Conservation (phyloP, 1,284 basidiomycete species). For the Meira nashicola region DNA sequence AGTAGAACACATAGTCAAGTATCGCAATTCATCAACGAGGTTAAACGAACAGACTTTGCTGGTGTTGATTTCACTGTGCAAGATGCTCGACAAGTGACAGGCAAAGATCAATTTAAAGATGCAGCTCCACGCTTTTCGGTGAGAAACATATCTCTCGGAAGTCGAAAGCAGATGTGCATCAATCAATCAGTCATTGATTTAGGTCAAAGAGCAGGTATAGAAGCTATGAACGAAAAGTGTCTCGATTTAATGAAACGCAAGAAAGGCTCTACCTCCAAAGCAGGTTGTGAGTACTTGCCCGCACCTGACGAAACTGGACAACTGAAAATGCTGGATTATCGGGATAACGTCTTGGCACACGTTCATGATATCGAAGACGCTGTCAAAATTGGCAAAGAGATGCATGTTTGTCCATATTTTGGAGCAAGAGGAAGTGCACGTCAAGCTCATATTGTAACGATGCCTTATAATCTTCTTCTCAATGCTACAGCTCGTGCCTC, state of each 20-base stretch:
- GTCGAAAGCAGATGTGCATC: conserved; percentile 89
- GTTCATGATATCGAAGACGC: conserved; percentile 94
- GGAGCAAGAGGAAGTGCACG: conserved; percentile 78
- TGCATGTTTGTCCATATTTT: conserved; percentile 85
- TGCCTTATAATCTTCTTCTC: conserved; percentile 89
- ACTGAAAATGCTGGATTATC: conserved; percentile 69
- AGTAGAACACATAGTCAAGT: conserved; percentile 94
- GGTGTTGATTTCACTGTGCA: conserved; percentile 17
- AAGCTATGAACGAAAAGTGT: conserved; percentile 88
- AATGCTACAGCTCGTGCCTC: conserved; percentile 79
- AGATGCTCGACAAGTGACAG: conserved; percentile 6
- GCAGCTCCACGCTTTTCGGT: conserved; percentile 15
- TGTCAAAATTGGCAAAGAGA: conserved; percentile 64
- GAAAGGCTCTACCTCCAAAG: conserved; percentile 53
- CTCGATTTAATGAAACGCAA: conserved; percentile 68
- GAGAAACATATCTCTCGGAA: conserved; percentile 61
- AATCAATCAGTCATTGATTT: conserved; percentile 69
- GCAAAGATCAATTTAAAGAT: background rate
- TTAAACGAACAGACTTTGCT: conserved; percentile 65
- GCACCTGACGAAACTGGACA: conserved; percentile 52
- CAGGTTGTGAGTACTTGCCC: conserved; percentile 73
- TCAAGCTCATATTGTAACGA: conserved; percentile 82
- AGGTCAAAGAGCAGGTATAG: conserved; percentile 55
- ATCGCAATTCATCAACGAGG: conserved; percentile 80
- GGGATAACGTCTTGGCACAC: conserved; percentile 78